Evolutionary conservation across 106 monocot genomes (phyloP), one percentile per base, ranked within the genome.

Genomic region (Hemerocallis citrina): DNA sequence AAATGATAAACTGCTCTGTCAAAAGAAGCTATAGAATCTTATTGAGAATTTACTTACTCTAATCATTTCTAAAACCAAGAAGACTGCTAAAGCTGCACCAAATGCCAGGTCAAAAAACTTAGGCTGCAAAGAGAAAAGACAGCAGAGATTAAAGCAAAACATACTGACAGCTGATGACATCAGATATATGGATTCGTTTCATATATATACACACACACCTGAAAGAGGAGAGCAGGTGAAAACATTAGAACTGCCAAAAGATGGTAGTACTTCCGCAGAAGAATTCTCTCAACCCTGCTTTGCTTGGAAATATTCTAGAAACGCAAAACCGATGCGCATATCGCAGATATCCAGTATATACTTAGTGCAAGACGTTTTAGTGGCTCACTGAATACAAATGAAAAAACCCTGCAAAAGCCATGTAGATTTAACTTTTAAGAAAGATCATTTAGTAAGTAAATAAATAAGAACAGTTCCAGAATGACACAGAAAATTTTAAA

Each of bases 221-320:
- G 85, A 65, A 85, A 73, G 47, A 89, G 59, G 49, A 93, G 68
- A 71, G 85, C 88, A 54, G 93, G 93, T 4, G 69, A 59, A 70
- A 93, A 93, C 76, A 93, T 85, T 23, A 85, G 52, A 42, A 93
- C 93, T 44, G 88, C 93, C 56, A 93, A 81, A 25, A 93, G 74
- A 75, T 93, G 93, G 68, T 93, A 93, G 56, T 93, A 93, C 45
- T 93, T 93, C 30, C 93, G 78, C 35, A 93, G 81, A 77, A 93
- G 88, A 66, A 93, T 93, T 61, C 93, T 78, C 67, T 93, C 93
- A 45, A 70, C 85, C 71, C 76, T 89, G 76, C 82, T 82, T 7
- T 88, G 65, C 48, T 89, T 93, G 58, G 93, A 93, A 56, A 93
- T 85, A 49, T 74, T 76, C 33, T 93, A 93, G 75, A 93, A 93